Evolutionary conservation across 257 asterid species (phyloP).

Genomic region (Nicotiana noctiflora): DNA sequence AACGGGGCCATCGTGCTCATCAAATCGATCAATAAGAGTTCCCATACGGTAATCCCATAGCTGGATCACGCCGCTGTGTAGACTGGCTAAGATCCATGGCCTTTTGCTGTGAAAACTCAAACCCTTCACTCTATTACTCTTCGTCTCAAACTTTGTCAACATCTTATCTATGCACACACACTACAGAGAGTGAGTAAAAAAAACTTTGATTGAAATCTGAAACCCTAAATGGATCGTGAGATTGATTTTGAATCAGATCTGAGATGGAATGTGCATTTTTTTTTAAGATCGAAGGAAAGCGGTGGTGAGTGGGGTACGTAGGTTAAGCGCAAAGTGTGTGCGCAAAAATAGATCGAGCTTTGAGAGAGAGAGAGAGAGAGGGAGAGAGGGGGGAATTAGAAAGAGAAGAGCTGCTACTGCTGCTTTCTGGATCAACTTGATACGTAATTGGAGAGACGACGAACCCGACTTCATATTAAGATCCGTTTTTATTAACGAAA

Average conservation of each 20-base stretch:
- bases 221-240: slow-evolving; percentile 12
- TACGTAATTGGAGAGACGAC: not conserved
- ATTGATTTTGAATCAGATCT: slow-evolving; percentile 22
- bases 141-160: slow-evolving; percentile 97
- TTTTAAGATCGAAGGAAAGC: not conserved
- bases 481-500: too few species aligned
- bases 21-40: slow-evolving; percentile 87
- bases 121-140: slow-evolving; percentile 97
- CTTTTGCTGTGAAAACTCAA: slow-evolving; percentile 89
- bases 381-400: not conserved
- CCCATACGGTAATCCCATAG: slow-evolving; percentile 99
- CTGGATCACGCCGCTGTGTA: slow-evolving; percentile 98
- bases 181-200: not conserved
- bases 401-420: not conserved
- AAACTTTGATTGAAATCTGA: not conserved
- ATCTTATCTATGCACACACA: slow-evolving; percentile 28
- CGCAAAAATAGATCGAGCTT: not conserved
- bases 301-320: not conserved
- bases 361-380: not conserved
- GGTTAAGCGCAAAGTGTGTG: not conserved
- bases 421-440: not conserved
- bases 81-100: slow-evolving; percentile 99
- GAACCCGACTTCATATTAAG: not conserved
- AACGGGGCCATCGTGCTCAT: slow-evolving; percentile 95
- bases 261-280: slow-evolving; percentile 13